Conservation (phyloP, 1,139 yeast species). For the Diutina ranongensis region DNA sequence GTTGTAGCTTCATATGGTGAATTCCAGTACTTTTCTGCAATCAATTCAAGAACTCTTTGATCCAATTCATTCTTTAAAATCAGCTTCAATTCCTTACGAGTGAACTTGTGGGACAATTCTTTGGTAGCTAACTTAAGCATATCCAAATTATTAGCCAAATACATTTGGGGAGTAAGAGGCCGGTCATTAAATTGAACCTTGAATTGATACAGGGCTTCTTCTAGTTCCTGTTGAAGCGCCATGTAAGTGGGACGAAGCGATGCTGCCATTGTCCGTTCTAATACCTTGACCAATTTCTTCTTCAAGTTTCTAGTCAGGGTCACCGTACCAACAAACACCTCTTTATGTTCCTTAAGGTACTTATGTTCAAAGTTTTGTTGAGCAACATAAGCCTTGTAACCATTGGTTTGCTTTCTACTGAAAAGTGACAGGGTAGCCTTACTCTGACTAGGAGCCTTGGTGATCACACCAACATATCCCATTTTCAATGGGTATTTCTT, state of each 20-base stretch:
- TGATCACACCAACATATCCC: slow-evolving; percentile 97
- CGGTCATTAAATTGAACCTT: slow-evolving; percentile 96
- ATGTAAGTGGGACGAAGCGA: slow-evolving; percentile 81
- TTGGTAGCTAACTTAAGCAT: slow-evolving; percentile 77
- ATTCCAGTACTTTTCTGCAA: slow-evolving; percentile 92
- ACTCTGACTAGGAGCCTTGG: slow-evolving; percentile 48
- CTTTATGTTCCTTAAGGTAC: slow-evolving; percentile 50
- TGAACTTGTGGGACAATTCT: slow-evolving; percentile 73
- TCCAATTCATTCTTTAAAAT: slow-evolving; percentile 77
- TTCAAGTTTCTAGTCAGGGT: slow-evolving; percentile 73
- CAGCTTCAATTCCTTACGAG: slow-evolving; percentile 71
- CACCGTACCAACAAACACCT: slow-evolving; percentile 49
- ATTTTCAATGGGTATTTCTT: slow-evolving; percentile 78
- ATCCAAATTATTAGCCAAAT: slow-evolving; percentile 86
- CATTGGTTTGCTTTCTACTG: slow-evolving; percentile 24
- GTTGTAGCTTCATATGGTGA: slow-evolving; percentile 31
- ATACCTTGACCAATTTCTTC: slow-evolving; percentile 69
- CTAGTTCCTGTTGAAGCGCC: slow-evolving; percentile 81
- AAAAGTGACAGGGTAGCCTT: slow-evolving; percentile 15
- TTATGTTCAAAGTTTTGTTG: slow-evolving; percentile 55
- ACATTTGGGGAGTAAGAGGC: slow-evolving; percentile 84
- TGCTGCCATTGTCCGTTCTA: slow-evolving; percentile 85
- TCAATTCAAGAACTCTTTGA: slow-evolving; percentile 72
- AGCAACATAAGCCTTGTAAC: slow-evolving; percentile 40
- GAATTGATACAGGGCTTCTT: slow-evolving; percentile 85